Conservation (phyloP, 179 eudicot species). For the Beta macrorhiza region DNA sequence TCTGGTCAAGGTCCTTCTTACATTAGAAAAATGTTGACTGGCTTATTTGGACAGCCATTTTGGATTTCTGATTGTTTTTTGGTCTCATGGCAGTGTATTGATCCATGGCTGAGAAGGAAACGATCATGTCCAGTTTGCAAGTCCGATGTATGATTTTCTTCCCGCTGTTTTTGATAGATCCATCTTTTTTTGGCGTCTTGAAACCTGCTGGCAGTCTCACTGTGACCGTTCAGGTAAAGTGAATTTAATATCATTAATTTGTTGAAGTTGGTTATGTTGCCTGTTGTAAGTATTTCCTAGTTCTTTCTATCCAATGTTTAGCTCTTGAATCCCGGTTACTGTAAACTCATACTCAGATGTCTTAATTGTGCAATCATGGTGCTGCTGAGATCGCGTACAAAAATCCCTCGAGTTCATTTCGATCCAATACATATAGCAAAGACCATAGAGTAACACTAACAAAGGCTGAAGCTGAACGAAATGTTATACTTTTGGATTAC, state of each 20-base stretch:
- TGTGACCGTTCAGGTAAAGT: slow-evolving; percentile 10
- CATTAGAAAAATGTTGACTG: neutral
- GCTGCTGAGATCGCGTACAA: neutral
- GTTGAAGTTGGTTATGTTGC: neutral
- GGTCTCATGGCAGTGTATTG: slow-evolving; percentile 70
- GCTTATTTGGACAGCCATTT: neutral
- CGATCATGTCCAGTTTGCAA: slow-evolving; percentile 93
- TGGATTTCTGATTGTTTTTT: slow-evolving; percentile 14
- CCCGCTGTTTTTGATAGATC: neutral
- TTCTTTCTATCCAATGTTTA: too few species aligned
- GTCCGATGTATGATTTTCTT: slow-evolving; percentile 62
- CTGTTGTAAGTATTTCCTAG: too few species aligned
- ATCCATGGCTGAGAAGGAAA: slow-evolving; percentile 90
- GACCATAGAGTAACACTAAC: too few species aligned
- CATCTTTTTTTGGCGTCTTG: slow-evolving; percentile 9
- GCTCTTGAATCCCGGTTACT: neutral
- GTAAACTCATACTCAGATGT: slow-evolving; percentile 6
- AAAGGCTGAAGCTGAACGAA: neutral
- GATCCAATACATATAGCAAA: neutral
- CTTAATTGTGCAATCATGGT: neutral
- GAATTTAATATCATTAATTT: neutral
- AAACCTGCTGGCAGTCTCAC: neutral
- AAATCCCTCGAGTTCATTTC: neutral
- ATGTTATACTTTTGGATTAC: neutral
- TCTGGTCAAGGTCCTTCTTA: too few species aligned